Conservation (phyloP, 768 basidiomycete species). For the Dictyophora rubrovolvata region DNA sequence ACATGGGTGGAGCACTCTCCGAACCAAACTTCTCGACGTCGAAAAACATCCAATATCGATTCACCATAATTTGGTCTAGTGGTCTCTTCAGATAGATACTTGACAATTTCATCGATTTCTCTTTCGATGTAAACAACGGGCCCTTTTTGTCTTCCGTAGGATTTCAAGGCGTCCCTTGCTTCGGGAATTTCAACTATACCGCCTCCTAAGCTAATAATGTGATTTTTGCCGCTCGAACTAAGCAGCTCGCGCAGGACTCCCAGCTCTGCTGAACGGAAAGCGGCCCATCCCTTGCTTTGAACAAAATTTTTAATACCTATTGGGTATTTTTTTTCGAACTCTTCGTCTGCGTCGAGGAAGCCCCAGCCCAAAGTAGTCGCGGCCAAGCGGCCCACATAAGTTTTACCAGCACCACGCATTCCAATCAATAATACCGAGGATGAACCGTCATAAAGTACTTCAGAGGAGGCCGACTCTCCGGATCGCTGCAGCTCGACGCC, state of each 20-base stretch:
- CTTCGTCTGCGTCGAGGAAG: slow-evolving; percentile 76
- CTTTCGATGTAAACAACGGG: slow-evolving; percentile 81
- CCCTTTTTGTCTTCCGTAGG: slow-evolving; percentile 49
- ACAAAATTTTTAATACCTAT: slow-evolving; percentile 69
- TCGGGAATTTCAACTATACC: slow-evolving; percentile 83
- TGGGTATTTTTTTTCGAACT: slow-evolving; percentile 56
- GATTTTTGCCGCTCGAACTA: slow-evolving; percentile 37
- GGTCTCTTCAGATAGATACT: slow-evolving; percentile 67
- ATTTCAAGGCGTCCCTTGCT: slow-evolving; percentile 61
- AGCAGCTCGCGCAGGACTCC: slow-evolving; percentile 62
- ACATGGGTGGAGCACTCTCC: slow-evolving; percentile 70
- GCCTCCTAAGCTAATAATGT: slow-evolving; percentile 87
- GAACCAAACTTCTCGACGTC: slow-evolving; percentile 80
- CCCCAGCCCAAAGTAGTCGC: slow-evolving; percentile 62
- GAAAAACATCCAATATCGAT: slow-evolving; percentile 72
- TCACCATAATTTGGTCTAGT: slow-evolving; percentile 85
- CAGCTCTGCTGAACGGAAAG: slow-evolving; percentile 77
- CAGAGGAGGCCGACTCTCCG: slow-evolving; percentile 34
- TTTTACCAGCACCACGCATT: slow-evolving; percentile 97
- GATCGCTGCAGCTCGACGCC: slow-evolving; percentile 63
- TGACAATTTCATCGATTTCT: slow-evolving; percentile 69
- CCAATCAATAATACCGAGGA: slow-evolving; percentile 75
- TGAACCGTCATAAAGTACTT: slow-evolving; percentile 22
- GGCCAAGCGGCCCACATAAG: slow-evolving; percentile 73
- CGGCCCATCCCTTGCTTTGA: slow-evolving; percentile 73